Evolutionary conservation across 352 stramenopile species (phyloP).

Genomic region (Blastocystis hominis): DNA sequence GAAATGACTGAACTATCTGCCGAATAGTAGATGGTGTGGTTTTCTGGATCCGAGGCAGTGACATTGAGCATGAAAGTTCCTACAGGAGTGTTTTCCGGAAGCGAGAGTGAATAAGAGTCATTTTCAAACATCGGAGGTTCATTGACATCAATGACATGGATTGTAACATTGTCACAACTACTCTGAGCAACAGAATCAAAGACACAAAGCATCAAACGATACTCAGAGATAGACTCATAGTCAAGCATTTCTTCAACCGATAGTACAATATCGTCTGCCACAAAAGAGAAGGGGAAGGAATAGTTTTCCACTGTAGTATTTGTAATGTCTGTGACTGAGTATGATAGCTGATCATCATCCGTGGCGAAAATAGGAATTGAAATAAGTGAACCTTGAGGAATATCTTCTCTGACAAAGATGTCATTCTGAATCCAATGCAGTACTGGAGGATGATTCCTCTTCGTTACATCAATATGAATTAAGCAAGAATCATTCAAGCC

Average conservation of each 20-base stretch:
- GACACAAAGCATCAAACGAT: neutral
- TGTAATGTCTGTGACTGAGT: neutral
- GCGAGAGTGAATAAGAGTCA: neutral
- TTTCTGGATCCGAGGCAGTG: neutral
- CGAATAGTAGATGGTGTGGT: neutral
- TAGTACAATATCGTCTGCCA: neutral
- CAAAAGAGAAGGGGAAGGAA: neutral
- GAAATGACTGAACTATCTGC: neutral
- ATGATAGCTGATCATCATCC: neutral
- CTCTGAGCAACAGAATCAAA: neutral
- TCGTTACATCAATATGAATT: neutral
- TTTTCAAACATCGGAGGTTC: neutral
- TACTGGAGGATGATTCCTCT: neutral
- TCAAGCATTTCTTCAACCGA: neutral
- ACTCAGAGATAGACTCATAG: neutral
- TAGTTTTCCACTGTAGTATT: neutral
- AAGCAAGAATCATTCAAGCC: neutral
- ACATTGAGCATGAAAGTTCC: neutral
- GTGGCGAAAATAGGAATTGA: neutral
- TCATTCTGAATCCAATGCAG: neutral
- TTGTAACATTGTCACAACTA: neutral
- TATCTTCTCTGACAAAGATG: neutral
- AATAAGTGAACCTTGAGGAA: neutral
- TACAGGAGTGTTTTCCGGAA: neutral
- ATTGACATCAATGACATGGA: neutral